Conservation (phyloP, 345 rosid genomes). For the Zanthoxylum bungeanum region DNA sequence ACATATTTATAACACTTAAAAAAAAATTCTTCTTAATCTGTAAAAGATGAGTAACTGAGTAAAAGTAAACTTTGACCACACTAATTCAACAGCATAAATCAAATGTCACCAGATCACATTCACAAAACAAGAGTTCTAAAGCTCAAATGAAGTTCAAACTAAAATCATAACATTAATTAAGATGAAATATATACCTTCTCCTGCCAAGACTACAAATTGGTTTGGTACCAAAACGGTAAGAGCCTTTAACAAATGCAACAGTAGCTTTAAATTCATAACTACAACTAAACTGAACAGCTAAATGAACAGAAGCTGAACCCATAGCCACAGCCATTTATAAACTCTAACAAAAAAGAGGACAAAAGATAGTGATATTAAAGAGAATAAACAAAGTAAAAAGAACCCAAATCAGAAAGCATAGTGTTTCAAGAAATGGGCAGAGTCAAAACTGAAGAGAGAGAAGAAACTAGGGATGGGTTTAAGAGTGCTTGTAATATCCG, state of each 20-base stretch:
- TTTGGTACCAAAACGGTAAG: constrained; percentile 11
- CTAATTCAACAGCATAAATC: not conserved
- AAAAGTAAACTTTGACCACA: not conserved
- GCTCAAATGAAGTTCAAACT: not conserved
- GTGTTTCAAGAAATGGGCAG: not conserved
- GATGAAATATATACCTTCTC: constrained; percentile 30
- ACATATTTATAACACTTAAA: not conserved
- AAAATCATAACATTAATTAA: not conserved
- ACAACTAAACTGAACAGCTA: constrained; percentile 10
- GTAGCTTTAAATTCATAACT: constrained; percentile 19
- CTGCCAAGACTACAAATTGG: constrained; percentile 19
- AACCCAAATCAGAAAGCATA: not conserved
- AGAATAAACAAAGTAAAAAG: not conserved
- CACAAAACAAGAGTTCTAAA: not conserved
- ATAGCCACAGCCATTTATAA: constrained; percentile 40
- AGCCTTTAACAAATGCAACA: constrained; percentile 5
- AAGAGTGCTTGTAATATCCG: constrained; percentile 22
- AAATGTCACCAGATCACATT: not conserved
- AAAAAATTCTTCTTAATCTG: not conserved
- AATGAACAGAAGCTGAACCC: constrained; percentile 40
- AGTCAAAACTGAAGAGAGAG: not conserved
- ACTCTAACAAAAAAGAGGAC: not conserved
- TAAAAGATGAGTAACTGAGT: not conserved
- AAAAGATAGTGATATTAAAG: not conserved
- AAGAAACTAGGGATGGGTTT: not conserved